Percentiles rank a stretch among this genome's conserved stretches.
Conservation (phyloP, 2,329 filamentous ascomycete species). For the Colletotrichum liriopes region DNA sequence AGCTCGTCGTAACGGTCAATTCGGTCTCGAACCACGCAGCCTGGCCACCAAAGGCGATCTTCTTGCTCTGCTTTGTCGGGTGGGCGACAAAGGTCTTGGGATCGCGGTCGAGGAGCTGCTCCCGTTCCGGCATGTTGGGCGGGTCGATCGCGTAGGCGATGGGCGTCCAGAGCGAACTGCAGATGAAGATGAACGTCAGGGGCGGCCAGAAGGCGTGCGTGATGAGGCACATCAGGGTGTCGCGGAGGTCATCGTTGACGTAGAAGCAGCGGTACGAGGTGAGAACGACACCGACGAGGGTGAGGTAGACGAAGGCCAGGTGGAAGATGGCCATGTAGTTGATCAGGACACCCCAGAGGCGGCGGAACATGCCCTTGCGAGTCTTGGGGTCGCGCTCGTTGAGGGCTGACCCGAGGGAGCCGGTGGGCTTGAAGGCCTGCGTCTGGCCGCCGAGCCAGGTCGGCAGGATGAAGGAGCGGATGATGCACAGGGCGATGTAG, state of each 20-base stretch:
- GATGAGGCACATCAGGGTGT: conserved; percentile 66
- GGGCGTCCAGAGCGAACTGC: conserved; percentile 71
- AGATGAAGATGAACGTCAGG: conserved; percentile 69
- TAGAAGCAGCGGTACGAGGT: conserved; percentile 67
- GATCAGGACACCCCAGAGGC: conserved; percentile 68
- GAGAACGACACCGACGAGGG: conserved; percentile 64
- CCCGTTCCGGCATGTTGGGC: conserved; percentile 70
- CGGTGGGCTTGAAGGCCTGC: conserved; percentile 74
- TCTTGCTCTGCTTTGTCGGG: conserved; percentile 66
- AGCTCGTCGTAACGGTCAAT: conserved; percentile 65
- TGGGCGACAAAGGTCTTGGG: conserved; percentile 68
- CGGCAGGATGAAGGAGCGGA: conserved; percentile 72
- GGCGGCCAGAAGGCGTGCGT: conserved; percentile 76
- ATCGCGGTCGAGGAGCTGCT: conserved; percentile 70
- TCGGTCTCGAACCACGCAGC: conserved; percentile 71
- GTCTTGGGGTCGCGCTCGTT: conserved; percentile 71
- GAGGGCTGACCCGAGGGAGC: conserved; percentile 68
- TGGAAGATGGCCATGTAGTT: conserved; percentile 72
- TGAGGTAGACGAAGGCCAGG: conserved; percentile 68
- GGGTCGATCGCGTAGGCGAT: conserved; percentile 74
- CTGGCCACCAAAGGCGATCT: conserved; percentile 68
- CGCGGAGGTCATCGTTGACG: conserved; percentile 54
- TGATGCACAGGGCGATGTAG: conserved; percentile 71
- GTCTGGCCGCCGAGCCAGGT: conserved; percentile 72
- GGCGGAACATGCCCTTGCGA: conserved; percentile 67